These are phyloP conservation scores for Aspergillus proliferans DNA, from an alignment of 2,329 filamentous ascomycete genomes.

Conservation along the genomic window DNA sequence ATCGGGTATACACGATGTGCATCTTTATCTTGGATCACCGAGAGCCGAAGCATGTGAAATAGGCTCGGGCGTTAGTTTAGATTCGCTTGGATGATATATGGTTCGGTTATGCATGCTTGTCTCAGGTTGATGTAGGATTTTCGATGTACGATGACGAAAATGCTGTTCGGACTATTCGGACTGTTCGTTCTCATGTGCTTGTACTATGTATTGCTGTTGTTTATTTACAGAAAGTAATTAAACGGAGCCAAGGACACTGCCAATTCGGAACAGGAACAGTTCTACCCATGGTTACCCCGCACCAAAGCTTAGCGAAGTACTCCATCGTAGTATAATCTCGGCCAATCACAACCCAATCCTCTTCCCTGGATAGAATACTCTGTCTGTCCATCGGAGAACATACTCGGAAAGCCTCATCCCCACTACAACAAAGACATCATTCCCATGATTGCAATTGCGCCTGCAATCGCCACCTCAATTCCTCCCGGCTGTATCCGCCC, in stretches of 20 bases:
- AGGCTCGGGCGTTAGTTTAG: too few relatives aligned
- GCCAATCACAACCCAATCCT: neutral
- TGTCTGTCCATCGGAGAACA: neutral
- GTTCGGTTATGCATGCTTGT: too few relatives aligned
- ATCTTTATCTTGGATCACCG: neutral
- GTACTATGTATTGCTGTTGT: too few relatives aligned
- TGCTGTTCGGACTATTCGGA: too few relatives aligned
- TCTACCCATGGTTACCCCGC: neutral
- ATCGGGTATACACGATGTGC: neutral
- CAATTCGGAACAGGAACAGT: neutral
- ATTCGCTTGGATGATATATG: too few relatives aligned
- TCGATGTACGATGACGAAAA: too few relatives aligned
- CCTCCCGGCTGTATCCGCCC: slow-evolving; percentile 10
- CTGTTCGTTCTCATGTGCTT: too few relatives aligned
- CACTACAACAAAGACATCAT: slow-evolving; percentile 17
- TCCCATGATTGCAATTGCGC: slow-evolving; percentile 18
- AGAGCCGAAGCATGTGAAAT: too few relatives aligned
- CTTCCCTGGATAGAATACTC: neutral
- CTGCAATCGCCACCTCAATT: slow-evolving; percentile 12
- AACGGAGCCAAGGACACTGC: too few relatives aligned
- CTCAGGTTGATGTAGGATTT: too few relatives aligned
- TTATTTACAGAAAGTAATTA: too few relatives aligned
- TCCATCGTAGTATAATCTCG: neutral
- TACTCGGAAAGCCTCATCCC: neutral
- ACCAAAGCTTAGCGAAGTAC: neutral